Evolutionary conservation across 2,329 filamentous ascomycete genomes (phyloP).

Genomic region (Cytospora schulzeri): DNA sequence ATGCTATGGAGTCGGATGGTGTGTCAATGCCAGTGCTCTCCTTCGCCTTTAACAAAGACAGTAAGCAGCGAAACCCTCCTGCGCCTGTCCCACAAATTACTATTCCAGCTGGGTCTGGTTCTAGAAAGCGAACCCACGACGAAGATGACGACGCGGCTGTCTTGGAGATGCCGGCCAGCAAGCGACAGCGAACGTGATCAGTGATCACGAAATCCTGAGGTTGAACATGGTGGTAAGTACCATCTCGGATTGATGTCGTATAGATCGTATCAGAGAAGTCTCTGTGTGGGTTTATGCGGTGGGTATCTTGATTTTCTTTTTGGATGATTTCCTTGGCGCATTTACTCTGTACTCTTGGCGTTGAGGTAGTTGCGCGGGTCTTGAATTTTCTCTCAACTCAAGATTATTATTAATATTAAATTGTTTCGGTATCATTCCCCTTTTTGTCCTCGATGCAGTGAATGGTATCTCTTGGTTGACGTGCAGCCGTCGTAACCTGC

Average conservation of each 20-base stretch:
- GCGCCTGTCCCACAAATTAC: neutral
- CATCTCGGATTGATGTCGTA: neutral
- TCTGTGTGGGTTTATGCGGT: neutral
- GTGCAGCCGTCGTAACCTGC: neutral
- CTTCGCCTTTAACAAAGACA: neutral
- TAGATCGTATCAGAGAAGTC: neutral
- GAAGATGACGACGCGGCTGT: neutral
- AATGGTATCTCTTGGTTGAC: neutral
- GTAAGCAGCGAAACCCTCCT: neutral
- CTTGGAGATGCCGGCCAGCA: neutral
- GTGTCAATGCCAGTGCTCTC: neutral
- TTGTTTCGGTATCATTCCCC: neutral
- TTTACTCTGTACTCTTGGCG: neutral
- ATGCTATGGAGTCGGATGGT: neutral
- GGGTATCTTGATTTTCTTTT: no score
- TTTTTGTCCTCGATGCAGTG: neutral
- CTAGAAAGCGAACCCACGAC: neutral
- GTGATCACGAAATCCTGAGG: neutral
- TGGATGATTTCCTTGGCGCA: neutral
- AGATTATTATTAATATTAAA: neutral
- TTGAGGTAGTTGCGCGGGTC: neutral
- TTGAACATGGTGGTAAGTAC: neutral
- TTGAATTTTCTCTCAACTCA: neutral
- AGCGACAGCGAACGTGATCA: neutral
- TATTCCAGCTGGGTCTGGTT: neutral